Evolutionary conservation across 306 rosid genomes (phyloP), one percentile per base, ranked within the genome.

Genomic region (Datisca glomerata): DNA sequence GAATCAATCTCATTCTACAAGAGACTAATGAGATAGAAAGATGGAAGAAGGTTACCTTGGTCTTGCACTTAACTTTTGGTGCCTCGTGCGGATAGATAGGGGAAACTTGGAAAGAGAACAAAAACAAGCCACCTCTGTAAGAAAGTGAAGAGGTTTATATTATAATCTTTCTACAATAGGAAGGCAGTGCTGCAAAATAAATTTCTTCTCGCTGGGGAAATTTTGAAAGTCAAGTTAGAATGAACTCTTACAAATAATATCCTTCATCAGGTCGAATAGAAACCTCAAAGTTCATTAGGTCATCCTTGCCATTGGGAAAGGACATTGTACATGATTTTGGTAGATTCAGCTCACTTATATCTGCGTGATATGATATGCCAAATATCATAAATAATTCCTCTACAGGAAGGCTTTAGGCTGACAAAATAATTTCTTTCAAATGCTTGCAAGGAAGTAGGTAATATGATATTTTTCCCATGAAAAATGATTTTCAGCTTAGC

Each of bases 231-330:
- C 18, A 51, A 21, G 64, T 35, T 20, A 42, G 45, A 34, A 44
- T 33, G 43, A 31, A 15, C 64, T 58, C 76, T 68, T 74, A 91
- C 94, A 64, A 18, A 49, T 91, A 84, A 65, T 65, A 84, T 64
- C 96, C 96, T 53, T 91, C 98, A 62, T 91, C 98, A 6, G 94
- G 98, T 41, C 73, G 86, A 64, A 91, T 80, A 37, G 93, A 33
- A 63, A 91, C 96, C 60, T 84, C 98, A 5, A 91, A 84, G 75
- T 80, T 80, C 96, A 80, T 91, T 48, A 91, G 76, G 45, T 91
- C 92, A 73, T 91, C 94, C 76, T 80, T 79, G 60, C 98, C 92
- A 62, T 80, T 84, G 43, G 96, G 93, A 70, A 91, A 91, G 48
- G 64, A 58, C 23, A 84, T 80, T 52, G 38, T 19, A 40, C 98